Base-by-base conservation (phyloP, 2,329 filamentous ascomycete genomes). In the Trichoderma sp. region DNA sequence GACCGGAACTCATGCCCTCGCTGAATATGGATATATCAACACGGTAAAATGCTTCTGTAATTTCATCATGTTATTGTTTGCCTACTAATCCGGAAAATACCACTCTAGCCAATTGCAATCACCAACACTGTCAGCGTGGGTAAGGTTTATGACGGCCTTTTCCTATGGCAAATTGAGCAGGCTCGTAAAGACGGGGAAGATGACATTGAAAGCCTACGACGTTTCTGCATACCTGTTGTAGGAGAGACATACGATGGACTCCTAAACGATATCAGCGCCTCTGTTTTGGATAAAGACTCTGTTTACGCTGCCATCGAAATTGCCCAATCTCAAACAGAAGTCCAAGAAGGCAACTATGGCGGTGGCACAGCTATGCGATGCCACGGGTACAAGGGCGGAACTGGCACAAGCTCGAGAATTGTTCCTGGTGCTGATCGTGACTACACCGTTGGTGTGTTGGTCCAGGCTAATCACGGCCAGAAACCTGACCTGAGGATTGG, bases 51-150 rank as follows among this genome's bases (percentile, higher is more conserved):
- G 4, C 14, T 21, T 26, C 15, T 39, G 3, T 24, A 11, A 11
- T 1, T 3, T 26, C 14, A 43, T 39, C 60, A 9, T 36, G 3
- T 26, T 6, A 30, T 24, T 34, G 12, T 24, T 34, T 28, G 18
- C 28, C 6, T 12, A 6, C 15, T 32, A 6, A 58, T 8, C 9
- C 9, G 4, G 15, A 18, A 58, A 58, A 18, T 12, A n/a, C 8
- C 4, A 15, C 8, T 9, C 8, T 4, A 62, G 60, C 60, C 60
- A 43, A 43, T 62, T 15, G 60, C 60, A 24, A 62, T 62, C 21
- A 62, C 60, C 34, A 62, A 62, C 60, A 62, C 60, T 7, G n/a
- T 62, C 34, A 62, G 60, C 60, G 60, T 62, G 7, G 60, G 60
- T 3, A 62, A 62, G 18, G 60, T 62, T 8, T 62, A 62, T 7